Evolutionary conservation across 805 yeast species (phyloP).

Genomic region (Suhomyces pyralidae): DNA sequence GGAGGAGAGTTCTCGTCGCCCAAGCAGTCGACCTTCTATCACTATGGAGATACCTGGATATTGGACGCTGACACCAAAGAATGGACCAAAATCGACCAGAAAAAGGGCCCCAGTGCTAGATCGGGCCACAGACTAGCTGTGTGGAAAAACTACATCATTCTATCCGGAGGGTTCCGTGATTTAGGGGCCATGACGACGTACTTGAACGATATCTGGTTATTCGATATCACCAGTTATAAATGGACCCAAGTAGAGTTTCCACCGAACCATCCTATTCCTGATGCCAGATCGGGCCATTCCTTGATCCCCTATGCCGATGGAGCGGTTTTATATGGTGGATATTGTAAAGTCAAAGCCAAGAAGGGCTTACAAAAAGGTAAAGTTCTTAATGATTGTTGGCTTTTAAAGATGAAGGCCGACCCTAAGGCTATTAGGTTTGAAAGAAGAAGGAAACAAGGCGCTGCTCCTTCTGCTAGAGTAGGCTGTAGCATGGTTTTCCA

Average conservation of each 20-base stretch:
- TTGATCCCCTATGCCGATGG: constrained; percentile 78
- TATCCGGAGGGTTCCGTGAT: constrained; percentile 93
- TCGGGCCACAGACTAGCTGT: constrained; percentile 89
- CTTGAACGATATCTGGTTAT: constrained; percentile 84
- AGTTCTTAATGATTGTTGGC: constrained; percentile 82
- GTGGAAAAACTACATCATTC: constrained; percentile 86
- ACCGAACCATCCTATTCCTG: constrained; percentile 75
- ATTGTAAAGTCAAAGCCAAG: constrained; percentile 85
- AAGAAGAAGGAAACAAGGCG: constrained; percentile 83
- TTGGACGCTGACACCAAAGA: constrained; percentile 80
- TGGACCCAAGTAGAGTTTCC: constrained; percentile 92
- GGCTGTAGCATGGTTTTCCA: constrained; percentile 89
- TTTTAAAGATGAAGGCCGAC: constrained; percentile 81
- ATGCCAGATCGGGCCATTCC: constrained; percentile 91
- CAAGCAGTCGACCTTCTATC: constrained; percentile 92
- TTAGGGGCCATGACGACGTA: constrained; percentile 81
- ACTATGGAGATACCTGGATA: constrained; percentile 95
- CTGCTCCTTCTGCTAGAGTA: constrained; percentile 89
- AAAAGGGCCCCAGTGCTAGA: constrained; percentile 76
- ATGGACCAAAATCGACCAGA: constrained; percentile 83
- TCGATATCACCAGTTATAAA: constrained; percentile 83
- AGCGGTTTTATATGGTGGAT: constrained; percentile 87
- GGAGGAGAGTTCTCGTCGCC: constrained; percentile 98
- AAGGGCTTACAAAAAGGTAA: constrained; percentile 91
- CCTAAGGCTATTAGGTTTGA: constrained; percentile 80